Evolutionary conservation across 106 monocot species (phyloP).

Genomic region (Phalaenopsis aphrodite): DNA sequence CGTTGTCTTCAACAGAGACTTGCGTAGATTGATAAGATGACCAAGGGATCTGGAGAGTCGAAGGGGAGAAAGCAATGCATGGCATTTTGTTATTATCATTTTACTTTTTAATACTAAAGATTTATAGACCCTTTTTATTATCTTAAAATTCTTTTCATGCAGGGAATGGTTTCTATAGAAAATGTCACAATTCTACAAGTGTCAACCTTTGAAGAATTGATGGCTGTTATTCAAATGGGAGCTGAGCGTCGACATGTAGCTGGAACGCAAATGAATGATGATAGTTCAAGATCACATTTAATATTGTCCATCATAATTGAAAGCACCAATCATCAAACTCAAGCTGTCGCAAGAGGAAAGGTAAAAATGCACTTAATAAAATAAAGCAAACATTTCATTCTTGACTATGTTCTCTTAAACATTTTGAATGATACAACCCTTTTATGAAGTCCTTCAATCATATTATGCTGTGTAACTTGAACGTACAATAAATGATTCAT

Average conservation of each 20-base stretch:
- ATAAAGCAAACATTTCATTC: neutral
- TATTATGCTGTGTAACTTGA: neutral
- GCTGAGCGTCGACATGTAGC: slow-evolving; percentile 73
- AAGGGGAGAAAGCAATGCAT: too few species aligned
- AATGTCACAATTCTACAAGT: slow-evolving; percentile 70
- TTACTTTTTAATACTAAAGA: neutral
- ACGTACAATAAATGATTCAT: too few species aligned
- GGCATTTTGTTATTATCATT: too few species aligned
- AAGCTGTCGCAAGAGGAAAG: slow-evolving; percentile 86
- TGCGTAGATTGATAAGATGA: too few species aligned
- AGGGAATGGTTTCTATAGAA: slow-evolving; percentile 95
- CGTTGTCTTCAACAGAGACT: too few species aligned
- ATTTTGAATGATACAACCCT: neutral
- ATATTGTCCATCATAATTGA: slow-evolving; percentile 92
- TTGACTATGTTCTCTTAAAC: neutral
- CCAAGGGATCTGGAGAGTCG: too few species aligned
- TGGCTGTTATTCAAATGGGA: slow-evolving; percentile 54
- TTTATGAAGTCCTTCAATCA: neutral
- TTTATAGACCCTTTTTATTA: neutral
- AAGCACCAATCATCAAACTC: slow-evolving; percentile 92
- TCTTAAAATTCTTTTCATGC: neutral
- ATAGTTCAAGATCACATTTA: slow-evolving; percentile 97
- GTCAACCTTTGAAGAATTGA: slow-evolving; percentile 76
- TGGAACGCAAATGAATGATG: slow-evolving; percentile 92
- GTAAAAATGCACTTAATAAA: slow-evolving; percentile 21